Base-by-base conservation (phyloP, 352 stramenopile species). In the Phytophthora agathidicida region DNA sequence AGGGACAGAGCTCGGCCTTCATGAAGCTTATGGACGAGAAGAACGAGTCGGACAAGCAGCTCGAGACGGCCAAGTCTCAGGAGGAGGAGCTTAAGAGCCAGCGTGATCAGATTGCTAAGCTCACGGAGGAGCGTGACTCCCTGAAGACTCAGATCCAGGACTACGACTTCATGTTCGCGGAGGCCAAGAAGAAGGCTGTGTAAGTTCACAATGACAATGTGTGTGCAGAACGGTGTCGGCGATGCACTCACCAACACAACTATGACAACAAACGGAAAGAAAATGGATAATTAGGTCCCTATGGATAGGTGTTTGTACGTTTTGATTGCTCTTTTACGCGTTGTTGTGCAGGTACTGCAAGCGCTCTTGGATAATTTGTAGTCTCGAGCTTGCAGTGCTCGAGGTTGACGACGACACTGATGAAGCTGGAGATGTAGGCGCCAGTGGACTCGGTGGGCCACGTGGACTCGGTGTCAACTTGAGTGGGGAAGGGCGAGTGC, bases 81-180 rank as follows among this genome's bases (percentile, higher is more conserved):
- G 51, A 88, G 20, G 44, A 68, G 14, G 74, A 82, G 54, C 56
- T 92, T 9, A 63, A 71, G 37, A 37, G 60, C 5, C 71, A 89
- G 61, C 46, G 55, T 7, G 52, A 79, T 16, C 56, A 86, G 64
- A 72, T 91, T 36, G 58, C 59, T 11, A 71, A 69, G 14, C 65
- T 94, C 14, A 82, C 59, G 56, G 71, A 62, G 7, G 85, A 94
- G 30, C 63, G 83, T 43, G 85, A 93, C 46, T 60, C 83, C 14
- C 69, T 94, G 43, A 89, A 86, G 77, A 78, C 36, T 37, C 85
- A 94, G 61, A 83, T 94, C 42, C 83, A 94, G 50, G 85, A 94
- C 63, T 94, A 94, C 59, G 85, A 94, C 68, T 94, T 94, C 50
- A 94, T 94, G 85, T 94, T 94, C 71, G 75, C 85, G 5, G 85